These are phyloP conservation scores for Xylaria sp. DNA, from an alignment of 495 filamentous ascomycete species.

Conservation along the genomic window DNA sequence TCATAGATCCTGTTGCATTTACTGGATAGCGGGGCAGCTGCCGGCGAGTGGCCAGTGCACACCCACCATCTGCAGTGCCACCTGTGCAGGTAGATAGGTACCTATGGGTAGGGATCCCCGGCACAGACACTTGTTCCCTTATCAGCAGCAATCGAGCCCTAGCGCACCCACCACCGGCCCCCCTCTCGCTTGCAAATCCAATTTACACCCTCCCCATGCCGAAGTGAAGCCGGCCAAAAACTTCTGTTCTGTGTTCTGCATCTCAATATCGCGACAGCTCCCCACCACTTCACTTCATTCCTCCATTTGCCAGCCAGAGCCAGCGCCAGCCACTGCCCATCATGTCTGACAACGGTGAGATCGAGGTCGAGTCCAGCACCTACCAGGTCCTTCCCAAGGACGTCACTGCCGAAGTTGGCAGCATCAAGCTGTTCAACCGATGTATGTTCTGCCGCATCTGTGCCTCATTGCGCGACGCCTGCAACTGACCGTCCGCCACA, in stretches of 20 bases:
- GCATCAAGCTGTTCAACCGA: constrained; percentile 90
- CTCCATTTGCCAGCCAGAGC: constrained; percentile 29
- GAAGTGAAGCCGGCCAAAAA: constrained; percentile 44
- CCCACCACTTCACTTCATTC: constrained; percentile 43
- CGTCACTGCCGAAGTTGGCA: constrained; percentile 85
- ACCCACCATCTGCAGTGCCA: not conserved
- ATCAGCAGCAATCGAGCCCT: constrained; percentile 27
- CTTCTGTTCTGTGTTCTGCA: constrained; percentile 33
- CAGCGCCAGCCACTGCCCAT: constrained; percentile 50
- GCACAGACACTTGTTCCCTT: not conserved
- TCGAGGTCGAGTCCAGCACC: constrained; percentile 83
- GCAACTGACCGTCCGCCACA: constrained; percentile 43
- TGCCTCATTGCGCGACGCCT: constrained; percentile 14
- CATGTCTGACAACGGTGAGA: constrained; percentile 96
- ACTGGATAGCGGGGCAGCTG: not conserved
- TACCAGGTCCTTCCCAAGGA: constrained; percentile 94
- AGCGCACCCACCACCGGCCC: constrained; percentile 33
- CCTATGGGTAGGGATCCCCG: too few relatives aligned
- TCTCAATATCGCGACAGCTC: constrained; percentile 44
- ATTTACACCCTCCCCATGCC: constrained; percentile 33
- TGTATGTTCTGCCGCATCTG: constrained; percentile 43
- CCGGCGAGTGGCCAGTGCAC: not conserved
- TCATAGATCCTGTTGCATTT: too few relatives aligned
- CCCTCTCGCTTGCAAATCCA: constrained; percentile 44
- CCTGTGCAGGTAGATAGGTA: not conserved